phyloP scores from a whole-genome alignment of 352 stramenopile species.

The Phytopythium vexans region DNA sequence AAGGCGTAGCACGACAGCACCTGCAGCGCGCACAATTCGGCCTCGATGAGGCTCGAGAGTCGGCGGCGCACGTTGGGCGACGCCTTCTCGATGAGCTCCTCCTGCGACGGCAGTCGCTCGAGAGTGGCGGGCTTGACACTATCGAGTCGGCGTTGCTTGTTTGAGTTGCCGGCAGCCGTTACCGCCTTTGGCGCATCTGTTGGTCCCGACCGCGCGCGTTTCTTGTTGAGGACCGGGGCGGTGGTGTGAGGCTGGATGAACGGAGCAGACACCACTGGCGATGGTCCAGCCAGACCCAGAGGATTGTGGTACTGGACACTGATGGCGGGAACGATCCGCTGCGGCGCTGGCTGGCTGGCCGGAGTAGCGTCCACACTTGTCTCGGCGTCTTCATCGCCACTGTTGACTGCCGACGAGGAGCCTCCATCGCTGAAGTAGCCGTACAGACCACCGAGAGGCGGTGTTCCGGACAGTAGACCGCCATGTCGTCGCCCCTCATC shows the following conservation, averaged over 20 bases:
- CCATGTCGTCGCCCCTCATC: slow-evolving; percentile 60
- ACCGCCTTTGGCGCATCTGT: neutral
- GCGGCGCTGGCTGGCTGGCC: neutral
- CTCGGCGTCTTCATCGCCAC: slow-evolving; percentile 42
- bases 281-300: too few species aligned
- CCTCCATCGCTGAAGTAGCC: slow-evolving; percentile 67
- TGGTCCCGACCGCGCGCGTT: neutral
- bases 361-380: slow-evolving; percentile 19
- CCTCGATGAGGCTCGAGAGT: slow-evolving; percentile 71
- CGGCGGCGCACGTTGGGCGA: slow-evolving; percentile 67
- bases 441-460: slow-evolving; percentile 3
- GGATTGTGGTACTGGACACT: neutral
- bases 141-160: slow-evolving; percentile 1
- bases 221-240: neutral
- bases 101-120: slow-evolving; percentile 55
- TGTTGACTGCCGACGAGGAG: slow-evolving; percentile 54
- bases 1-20: slow-evolving; percentile 75
- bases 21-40: slow-evolving; percentile 76
- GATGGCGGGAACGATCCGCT: neutral
- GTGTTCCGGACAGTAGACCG: slow-evolving; percentile 4
- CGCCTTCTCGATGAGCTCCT: slow-evolving; percentile 72
- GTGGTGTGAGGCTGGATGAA: too few species aligned
- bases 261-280: too few species aligned
- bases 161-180: neutral
- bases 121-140: slow-evolving; percentile 1